A percentile compares a stretch with the other conserved stretches of the same genome.
phyloP scores from a whole-genome alignment of 805 yeast species.

The Nakazawaea anatomiae region DNA sequence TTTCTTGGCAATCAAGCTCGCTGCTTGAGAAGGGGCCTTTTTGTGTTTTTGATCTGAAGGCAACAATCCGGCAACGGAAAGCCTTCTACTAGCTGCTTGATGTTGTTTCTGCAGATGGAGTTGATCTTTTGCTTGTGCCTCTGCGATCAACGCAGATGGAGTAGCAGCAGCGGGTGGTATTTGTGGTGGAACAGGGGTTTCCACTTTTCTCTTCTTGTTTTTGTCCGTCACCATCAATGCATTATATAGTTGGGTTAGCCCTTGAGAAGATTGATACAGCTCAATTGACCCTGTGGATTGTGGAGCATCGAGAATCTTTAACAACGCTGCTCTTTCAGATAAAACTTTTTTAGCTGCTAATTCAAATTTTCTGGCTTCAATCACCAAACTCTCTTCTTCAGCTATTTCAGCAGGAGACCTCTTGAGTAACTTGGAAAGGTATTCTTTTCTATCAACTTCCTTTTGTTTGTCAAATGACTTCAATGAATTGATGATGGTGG shows the following conservation, averaged over 20 bases:
- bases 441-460: constrained; percentile 76
- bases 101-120: constrained; percentile 1
- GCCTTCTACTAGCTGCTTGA: constrained; percentile 10
- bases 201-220: constrained; percentile 47
- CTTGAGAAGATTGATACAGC: constrained; percentile 80
- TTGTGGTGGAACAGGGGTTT: constrained; percentile 51
- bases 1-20: constrained; percentile 39
- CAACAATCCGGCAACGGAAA: constrained; percentile 3
- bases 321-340: constrained; percentile 70
- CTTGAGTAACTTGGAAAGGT: constrained; percentile 66
- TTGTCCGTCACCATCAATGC: constrained; percentile 68
- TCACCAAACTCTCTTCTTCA: constrained; percentile 90
- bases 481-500: constrained; percentile 52
- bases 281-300: constrained; percentile 69
- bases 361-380: constrained; percentile 90
- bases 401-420: constrained; percentile 96
- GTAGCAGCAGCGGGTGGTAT: constrained; percentile 53
- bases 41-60: constrained; percentile 6
- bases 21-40: constrained; percentile 14
- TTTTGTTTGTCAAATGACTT: constrained; percentile 58
- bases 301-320: constrained; percentile 83
- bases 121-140: constrained; percentile 28
- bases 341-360: constrained; percentile 86
- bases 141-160: constrained; percentile 38
- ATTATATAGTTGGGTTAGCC: constrained; percentile 79